Base-by-base conservation (phyloP, 306 rosid species). In the Coriaria nepalensis region DNA sequence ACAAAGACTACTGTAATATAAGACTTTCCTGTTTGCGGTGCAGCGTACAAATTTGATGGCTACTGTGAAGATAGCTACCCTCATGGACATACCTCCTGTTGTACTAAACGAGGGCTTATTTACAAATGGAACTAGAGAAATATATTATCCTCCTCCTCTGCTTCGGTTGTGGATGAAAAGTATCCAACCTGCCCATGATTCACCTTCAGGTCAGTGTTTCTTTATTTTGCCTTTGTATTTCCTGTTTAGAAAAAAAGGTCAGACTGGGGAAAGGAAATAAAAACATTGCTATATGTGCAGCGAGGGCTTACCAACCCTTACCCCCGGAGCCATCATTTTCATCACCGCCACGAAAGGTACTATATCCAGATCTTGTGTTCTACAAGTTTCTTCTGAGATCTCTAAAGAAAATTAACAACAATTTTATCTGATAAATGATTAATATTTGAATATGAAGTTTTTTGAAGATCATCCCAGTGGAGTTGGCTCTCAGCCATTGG, bases 71-170 rank as follows among this genome's bases (percentile, higher is more conserved):
- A 69, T 73, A 50, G 65, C 50, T 40, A 57, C 66, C 68, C 84
- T 84, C 67, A 76, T 81, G 93, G 81, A 79, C 57, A 60, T 77
- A 46, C 97, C 97, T 38, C 80, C 82, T 8, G 53, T 65, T 56
- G 79, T 67, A 56, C 66, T 90, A 52, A 61, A 65, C 46, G 77
- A 62, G 49, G 51, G 61, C 55, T 73, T 75, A 75, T 76, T 69
- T 53, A 49, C 63, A 47, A 61, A 45, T 40, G 84, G 69, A 65
- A 67, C 53, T 50, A 54, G 57, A 53, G 65, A 68, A 58, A 49
- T 78, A 59, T 69, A 85, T 73, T 90, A 83, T 75, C 97, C 94
- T 13, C 49, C 37, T 33, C 81, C 84, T 56, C 62, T 81, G 49
- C 62, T 90, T 37, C 74, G 85, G 15, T 58, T 77, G 60, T 85